These are phyloP conservation scores for Cercospora nicotianae DNA, from an alignment of 2,329 filamentous ascomycete species.

Conservation along the genomic window DNA sequence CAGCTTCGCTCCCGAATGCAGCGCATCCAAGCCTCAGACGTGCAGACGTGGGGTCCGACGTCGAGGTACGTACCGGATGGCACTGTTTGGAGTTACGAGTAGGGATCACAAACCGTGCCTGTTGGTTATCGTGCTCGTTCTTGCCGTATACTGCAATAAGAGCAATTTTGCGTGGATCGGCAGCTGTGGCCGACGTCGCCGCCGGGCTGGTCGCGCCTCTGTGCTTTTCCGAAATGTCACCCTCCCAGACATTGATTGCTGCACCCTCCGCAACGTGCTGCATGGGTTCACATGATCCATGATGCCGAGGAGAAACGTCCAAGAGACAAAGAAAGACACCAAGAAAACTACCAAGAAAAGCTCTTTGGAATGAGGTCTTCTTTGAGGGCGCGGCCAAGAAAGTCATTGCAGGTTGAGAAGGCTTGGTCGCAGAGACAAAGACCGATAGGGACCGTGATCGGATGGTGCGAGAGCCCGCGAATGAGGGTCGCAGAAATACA, in stretches of 20 bases:
- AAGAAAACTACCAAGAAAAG: constrained; percentile 5
- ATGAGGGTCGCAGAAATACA: background rate
- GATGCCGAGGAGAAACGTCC: background rate
- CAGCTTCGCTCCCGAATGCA: constrained; percentile 5
- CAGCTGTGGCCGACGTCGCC: constrained; percentile 5
- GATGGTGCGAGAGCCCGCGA: background rate
- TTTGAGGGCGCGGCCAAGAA: constrained; percentile 3
- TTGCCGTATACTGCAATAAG: background rate
- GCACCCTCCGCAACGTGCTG: background rate
- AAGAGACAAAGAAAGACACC: background rate
- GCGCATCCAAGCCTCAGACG: constrained; percentile 5
- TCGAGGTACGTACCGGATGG: constrained; percentile 3
- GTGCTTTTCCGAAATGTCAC: background rate
- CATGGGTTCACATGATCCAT: constrained; percentile 7
- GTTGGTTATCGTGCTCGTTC: constrained; percentile 12
- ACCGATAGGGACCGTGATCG: constrained; percentile 3
- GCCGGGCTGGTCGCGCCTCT: background rate
- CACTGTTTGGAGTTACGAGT: constrained; percentile 9
- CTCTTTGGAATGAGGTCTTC: constrained; percentile 1
- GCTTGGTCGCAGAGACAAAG: constrained; percentile 12
- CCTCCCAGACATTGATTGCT: background rate
- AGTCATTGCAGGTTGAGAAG: constrained; percentile 4
- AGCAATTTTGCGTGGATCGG: background rate
- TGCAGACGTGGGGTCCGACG: constrained; percentile 5
- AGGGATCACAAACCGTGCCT: constrained; percentile 8